These are phyloP conservation scores for Gnetum montanum DNA, from an alignment of 75 land plant genomes.

Conservation along the genomic window DNA sequence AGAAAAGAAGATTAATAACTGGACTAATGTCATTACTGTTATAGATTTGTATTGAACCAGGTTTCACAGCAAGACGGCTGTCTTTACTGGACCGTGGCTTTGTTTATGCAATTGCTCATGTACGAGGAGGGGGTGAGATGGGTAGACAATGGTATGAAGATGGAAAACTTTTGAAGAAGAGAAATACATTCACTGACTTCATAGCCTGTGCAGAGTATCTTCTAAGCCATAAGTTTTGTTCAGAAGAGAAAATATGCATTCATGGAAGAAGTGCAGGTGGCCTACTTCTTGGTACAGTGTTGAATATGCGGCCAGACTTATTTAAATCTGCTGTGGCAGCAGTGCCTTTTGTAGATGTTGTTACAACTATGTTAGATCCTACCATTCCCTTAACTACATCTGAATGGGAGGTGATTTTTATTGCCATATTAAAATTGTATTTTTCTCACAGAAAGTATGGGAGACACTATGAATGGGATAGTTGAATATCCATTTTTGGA, in stretches of 20 bases:
- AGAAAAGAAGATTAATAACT: too few relatives aligned
- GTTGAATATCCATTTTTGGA: too few relatives aligned
- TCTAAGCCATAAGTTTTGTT: slow-evolving; percentile 51
- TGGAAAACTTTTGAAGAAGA: slow-evolving; percentile 79
- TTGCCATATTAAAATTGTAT: not conserved
- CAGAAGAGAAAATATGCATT: slow-evolving; percentile 76
- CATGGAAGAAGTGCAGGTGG: slow-evolving; percentile 98
- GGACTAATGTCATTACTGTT: too few relatives aligned
- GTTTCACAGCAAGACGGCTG: slow-evolving; percentile 52
- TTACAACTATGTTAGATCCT: slow-evolving; percentile 97
- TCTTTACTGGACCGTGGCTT: slow-evolving; percentile 86
- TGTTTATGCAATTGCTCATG: slow-evolving; percentile 84
- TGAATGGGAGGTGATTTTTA: slow-evolving; percentile 85
- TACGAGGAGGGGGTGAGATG: slow-evolving; percentile 99
- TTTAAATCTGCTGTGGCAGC: slow-evolving; percentile 85
- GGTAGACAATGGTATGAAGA: slow-evolving; percentile 97
- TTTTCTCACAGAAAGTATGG: not conserved
- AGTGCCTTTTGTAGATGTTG: slow-evolving; percentile 96
- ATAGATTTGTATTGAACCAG: slow-evolving; percentile 72
- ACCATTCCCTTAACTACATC: slow-evolving; percentile 91
- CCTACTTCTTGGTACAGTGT: slow-evolving; percentile 82
- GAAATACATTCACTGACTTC: slow-evolving; percentile 91
- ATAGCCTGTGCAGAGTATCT: slow-evolving; percentile 86
- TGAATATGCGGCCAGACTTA: slow-evolving; percentile 95
- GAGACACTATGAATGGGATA: too few relatives aligned